These are phyloP conservation scores for Lepidium aucheri DNA, from an alignment of 345 rosid species.

Conservation along the genomic window DNA sequence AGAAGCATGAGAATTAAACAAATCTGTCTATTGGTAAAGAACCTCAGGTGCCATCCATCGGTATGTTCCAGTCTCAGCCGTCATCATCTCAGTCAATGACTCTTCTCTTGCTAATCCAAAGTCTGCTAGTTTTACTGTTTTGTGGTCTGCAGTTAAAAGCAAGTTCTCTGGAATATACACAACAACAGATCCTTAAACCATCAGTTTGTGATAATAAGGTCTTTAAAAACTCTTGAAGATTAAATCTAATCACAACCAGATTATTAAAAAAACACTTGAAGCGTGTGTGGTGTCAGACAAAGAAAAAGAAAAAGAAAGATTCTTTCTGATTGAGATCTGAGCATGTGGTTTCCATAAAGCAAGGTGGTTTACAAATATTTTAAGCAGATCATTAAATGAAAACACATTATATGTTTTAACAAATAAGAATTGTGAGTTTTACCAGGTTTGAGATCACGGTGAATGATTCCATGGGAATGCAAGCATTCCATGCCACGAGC, in stretches of 20 bases:
- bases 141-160: conserved; percentile 82
- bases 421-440: conserved; percentile 10
- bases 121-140: conserved; percentile 86
- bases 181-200: neutral
- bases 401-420: neutral
- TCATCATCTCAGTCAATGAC: conserved; percentile 96
- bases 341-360: conserved; percentile 19
- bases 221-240: neutral
- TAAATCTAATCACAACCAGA: neutral
- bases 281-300: conserved; percentile 20
- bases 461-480: conserved; percentile 93
- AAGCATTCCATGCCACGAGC: conserved; percentile 96
- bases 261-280: conserved; percentile 5
- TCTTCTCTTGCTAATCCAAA: conserved; percentile 97
- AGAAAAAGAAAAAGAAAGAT: conserved; percentile 12
- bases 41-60: conserved; percentile 99
- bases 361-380: conserved; percentile 12
- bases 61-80: conserved; percentile 96
- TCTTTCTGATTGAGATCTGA: conserved; percentile 29
- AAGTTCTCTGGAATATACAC: conserved; percentile 60
- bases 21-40: neutral
- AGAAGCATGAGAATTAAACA: neutral
- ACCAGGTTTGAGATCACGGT: conserved; percentile 97
- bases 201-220: neutral
- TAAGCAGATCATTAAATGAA: conserved; percentile 16